These are phyloP conservation scores for Arabis hirsuta DNA, from an alignment of 345 rosid species.

Conservation along the genomic window DNA sequence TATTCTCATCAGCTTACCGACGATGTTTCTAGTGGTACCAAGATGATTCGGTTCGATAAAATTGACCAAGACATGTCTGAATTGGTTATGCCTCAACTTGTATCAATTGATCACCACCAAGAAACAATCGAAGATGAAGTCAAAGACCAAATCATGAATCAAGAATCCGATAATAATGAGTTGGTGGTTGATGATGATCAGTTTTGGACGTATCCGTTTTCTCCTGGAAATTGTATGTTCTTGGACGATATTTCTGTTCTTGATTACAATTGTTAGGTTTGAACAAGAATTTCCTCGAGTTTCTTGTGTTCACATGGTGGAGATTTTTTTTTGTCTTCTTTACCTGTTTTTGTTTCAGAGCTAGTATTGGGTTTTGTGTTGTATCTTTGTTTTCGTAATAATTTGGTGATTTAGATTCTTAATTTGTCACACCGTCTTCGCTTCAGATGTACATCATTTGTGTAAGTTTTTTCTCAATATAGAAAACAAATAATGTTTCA, in stretches of 20 bases:
- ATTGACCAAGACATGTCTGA: constrained; percentile 6
- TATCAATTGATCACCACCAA: not conserved
- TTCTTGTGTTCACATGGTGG: constrained; percentile 6
- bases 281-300: constrained; percentile 8
- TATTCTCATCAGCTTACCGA: not conserved
- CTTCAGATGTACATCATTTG: not conserved
- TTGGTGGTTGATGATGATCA: constrained; percentile 9
- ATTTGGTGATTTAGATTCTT: constrained; percentile 4
- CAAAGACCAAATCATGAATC: constrained; percentile 6
- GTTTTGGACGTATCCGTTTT: not conserved
- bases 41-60: constrained; percentile 17
- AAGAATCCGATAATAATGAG: constrained; percentile 10
- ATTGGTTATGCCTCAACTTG: constrained; percentile 3
- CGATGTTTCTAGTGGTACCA: constrained; percentile 1
- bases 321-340: not conserved
- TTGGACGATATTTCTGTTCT: not conserved
- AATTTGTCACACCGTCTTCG: not conserved
- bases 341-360: not conserved
- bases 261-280: not conserved
- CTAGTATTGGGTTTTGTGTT: not conserved
- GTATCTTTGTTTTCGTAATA: constrained; percentile 1
- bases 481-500: not conserved
- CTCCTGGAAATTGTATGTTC: not conserved
- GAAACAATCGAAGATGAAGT: not conserved
- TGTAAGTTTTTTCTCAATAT: not conserved